Conservation (phyloP, 2,329 filamentous ascomycete genomes). For the Aspergillus flavus region DNA sequence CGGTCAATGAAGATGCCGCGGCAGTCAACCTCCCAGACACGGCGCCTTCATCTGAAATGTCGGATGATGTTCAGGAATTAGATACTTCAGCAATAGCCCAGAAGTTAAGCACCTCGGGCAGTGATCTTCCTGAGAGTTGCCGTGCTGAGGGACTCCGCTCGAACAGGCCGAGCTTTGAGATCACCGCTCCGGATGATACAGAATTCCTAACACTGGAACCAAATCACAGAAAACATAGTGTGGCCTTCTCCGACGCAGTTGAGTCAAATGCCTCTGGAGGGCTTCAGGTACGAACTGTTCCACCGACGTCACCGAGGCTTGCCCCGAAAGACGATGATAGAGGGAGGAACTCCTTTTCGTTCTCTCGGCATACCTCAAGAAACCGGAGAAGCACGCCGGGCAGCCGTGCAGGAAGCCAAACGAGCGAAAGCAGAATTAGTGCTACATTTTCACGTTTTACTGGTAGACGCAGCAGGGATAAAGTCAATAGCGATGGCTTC, state of each 20-base stretch:
- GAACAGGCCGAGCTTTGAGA: conserved; percentile 42
- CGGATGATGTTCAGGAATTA: conserved; percentile 27
- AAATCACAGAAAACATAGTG: conserved; percentile 29
- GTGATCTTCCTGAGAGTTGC: conserved; percentile 22
- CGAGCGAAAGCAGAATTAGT: conserved; percentile 39
- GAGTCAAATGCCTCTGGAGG: conserved; percentile 14
- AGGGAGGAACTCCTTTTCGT: conserved; percentile 24
- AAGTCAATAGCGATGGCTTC: conserved; percentile 30
- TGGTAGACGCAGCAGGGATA: conserved; percentile 35
- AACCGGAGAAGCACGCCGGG: conserved; percentile 34
- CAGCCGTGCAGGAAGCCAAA: conserved; percentile 40
- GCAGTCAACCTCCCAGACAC: conserved; percentile 39
- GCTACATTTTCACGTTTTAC: conserved; percentile 40
- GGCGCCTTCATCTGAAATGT: conserved; percentile 30
- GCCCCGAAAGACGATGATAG: conserved; percentile 28
- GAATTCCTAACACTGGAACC: conserved; percentile 19
- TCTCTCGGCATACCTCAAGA: conserved; percentile 34
- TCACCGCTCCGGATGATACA: conserved; percentile 32
- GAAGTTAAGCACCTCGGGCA: conserved; percentile 21
- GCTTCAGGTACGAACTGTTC: conserved; percentile 24
- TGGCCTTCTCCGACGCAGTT: conserved; percentile 30
- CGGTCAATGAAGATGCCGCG: conserved; percentile 69
- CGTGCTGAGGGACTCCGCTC: conserved; percentile 27
- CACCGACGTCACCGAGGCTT: conserved; percentile 30
- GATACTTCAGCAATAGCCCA: conserved; percentile 23